These are phyloP conservation scores for Diddensiella santjacobensis DNA, from an alignment of 805 yeast genomes.

Conservation along the genomic window DNA sequence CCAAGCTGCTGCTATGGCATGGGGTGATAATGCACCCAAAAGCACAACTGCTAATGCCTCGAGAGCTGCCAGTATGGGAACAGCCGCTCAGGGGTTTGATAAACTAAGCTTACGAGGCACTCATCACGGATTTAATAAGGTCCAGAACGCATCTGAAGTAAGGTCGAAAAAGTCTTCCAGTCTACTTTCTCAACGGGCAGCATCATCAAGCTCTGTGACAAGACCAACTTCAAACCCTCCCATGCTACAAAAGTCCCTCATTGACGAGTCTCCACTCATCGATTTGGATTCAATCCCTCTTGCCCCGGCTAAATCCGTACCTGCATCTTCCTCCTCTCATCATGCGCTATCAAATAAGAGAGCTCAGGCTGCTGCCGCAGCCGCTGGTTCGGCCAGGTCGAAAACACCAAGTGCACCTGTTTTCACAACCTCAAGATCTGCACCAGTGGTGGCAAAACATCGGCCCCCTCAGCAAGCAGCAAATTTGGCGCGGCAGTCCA, in stretches of 20 bases:
- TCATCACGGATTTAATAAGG: conserved; percentile 15
- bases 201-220: background rate
- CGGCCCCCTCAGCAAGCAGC: background rate
- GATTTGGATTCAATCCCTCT: conserved; percentile 5
- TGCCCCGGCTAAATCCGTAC: background rate
- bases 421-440: background rate
- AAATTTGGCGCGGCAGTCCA: background rate
- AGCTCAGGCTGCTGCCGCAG: background rate
- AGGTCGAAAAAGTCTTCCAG: background rate
- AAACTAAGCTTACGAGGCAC: conserved; percentile 13
- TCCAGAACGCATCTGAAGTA: conserved; percentile 2
- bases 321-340: background rate
- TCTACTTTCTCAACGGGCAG: background rate
- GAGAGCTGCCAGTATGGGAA: conserved; percentile 3
- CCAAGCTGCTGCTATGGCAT: conserved; percentile 26
- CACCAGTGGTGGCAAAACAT: background rate
- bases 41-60: background rate
- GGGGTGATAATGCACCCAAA: conserved; percentile 16
- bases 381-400: background rate
- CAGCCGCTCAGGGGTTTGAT: conserved; percentile 9
- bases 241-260: background rate
- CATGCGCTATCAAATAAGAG: too few relatives aligned
- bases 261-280: conserved; percentile 11
- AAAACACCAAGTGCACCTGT: conserved; percentile 1
- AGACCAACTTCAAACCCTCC: conserved; percentile 4